Percentiles rank a stretch among this genome's conserved stretches.
Conservation (phyloP, 2,329 filamentous ascomycete genomes). For the Phialemonium atrogriseum region DNA sequence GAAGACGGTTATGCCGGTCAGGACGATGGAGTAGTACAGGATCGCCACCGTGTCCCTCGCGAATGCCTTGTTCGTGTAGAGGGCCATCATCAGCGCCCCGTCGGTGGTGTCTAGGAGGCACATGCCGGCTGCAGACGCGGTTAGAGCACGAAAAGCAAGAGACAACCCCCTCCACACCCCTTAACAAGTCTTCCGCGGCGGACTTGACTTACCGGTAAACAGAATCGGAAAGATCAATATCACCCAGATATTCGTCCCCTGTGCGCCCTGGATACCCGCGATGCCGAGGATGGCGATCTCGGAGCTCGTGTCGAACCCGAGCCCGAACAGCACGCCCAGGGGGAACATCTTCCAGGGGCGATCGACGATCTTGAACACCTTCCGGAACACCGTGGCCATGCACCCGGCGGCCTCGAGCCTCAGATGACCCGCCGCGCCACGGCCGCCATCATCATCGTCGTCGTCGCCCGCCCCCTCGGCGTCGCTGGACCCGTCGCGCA, state of each 20-base stretch:
- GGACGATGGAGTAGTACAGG: slow-evolving; percentile 84
- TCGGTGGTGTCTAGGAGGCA: slow-evolving; percentile 89
- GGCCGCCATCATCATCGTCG: slow-evolving; percentile 10
- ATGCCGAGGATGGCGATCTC: slow-evolving; percentile 91
- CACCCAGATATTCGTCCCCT: slow-evolving; percentile 86
- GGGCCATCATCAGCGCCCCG: slow-evolving; percentile 87
- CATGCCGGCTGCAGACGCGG: slow-evolving; percentile 70
- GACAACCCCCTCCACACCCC: too few species aligned
- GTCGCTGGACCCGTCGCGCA: slow-evolving; percentile 15
- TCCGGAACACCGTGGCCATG: slow-evolving; percentile 61
- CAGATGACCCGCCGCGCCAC: slow-evolving; percentile 36
- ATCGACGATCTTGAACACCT: slow-evolving; percentile 66
- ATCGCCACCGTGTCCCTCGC: slow-evolving; percentile 80
- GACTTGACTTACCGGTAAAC: slow-evolving; percentile 61
- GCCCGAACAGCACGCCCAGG: slow-evolving; percentile 76
- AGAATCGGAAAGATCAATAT: slow-evolving; percentile 86
- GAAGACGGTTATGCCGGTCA: slow-evolving; percentile 74
- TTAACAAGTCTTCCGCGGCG: too few species aligned
- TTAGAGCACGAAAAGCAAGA: too few species aligned
- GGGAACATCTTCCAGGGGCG: slow-evolving; percentile 95
- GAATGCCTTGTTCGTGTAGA: slow-evolving; percentile 77
- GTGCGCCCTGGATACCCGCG: slow-evolving; percentile 74
- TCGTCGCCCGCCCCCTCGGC: slow-evolving; percentile 16
- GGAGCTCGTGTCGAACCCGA: slow-evolving; percentile 92
- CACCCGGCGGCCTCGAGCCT: slow-evolving; percentile 71